A percentile compares a stretch with the other conserved stretches of the same genome.
Evolutionary conservation across 345 rosid species (phyloP).

Genomic region (Psidium guajava): DNA sequence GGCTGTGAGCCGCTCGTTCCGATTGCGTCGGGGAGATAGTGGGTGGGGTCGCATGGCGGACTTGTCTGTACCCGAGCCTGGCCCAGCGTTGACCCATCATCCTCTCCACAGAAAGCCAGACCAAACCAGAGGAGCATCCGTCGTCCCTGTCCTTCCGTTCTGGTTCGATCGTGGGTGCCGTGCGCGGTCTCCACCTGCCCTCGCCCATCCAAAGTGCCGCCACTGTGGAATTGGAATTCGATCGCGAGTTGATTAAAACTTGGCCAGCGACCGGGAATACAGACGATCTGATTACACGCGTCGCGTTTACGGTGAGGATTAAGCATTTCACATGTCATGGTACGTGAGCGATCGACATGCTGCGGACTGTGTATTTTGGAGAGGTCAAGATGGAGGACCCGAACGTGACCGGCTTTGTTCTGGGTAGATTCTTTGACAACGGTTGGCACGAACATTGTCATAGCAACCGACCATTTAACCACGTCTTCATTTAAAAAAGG

Average conservation of each 20-base stretch:
- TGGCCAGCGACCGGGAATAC: neutral
- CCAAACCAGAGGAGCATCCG: neutral
- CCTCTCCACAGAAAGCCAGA: neutral
- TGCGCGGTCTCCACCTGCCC: no score
- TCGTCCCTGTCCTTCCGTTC: neutral
- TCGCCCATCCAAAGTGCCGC: neutral
- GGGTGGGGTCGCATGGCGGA: neutral
- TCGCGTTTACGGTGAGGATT: neutral
- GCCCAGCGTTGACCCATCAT: neutral
- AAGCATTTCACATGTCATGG: neutral
- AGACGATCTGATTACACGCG: neutral
- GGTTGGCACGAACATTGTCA: fast-evolving
- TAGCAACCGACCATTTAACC: neutral
- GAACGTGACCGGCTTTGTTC: neutral
- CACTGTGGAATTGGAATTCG: fast-evolving
- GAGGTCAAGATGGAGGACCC: neutral
- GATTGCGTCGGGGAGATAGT: neutral
- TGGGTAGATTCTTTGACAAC: fast-evolving
- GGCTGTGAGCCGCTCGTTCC: neutral
- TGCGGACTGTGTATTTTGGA: neutral
- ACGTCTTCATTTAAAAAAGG: neutral
- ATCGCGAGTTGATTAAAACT: neutral
- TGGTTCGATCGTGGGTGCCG: neutral
- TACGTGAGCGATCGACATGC: no score
- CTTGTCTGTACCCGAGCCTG: neutral